Evolutionary conservation across 805 yeast species (phyloP).

Genomic region (Saccharomycopsis sp.): DNA sequence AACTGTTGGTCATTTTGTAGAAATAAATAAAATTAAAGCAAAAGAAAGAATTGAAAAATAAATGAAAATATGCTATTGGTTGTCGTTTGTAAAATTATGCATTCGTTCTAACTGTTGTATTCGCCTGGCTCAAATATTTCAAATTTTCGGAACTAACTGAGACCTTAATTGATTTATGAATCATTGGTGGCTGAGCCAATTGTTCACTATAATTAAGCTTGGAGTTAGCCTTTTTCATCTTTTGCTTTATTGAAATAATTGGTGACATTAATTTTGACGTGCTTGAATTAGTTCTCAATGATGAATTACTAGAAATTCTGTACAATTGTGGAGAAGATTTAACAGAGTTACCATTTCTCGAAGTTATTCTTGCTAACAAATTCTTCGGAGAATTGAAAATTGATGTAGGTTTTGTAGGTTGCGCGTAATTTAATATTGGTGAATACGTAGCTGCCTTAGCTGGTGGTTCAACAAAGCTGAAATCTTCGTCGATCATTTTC

Average conservation of each 20-base stretch:
- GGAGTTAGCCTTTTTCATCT: constrained; percentile 1
- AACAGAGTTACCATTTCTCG: constrained; percentile 1
- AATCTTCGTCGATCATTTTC: constrained; percentile 21
- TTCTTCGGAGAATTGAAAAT: constrained; percentile 19
- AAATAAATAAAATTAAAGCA: too few relatives aligned
- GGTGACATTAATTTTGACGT: constrained; percentile 18
- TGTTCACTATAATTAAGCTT: constrained; percentile 1
- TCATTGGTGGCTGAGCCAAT: constrained; percentile 17
- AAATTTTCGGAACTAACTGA: constrained; percentile 18
- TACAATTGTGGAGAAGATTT: constrained; percentile 17
- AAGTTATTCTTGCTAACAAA: constrained; percentile 16
- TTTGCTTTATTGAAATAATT: constrained; percentile 8
- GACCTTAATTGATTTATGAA: constrained; percentile 12
- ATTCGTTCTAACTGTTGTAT: too few relatives aligned
- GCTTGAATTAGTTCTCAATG: constrained; percentile 8
- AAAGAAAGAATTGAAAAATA: too few relatives aligned
- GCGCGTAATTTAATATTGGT: constrained; percentile 13
- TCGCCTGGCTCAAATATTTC: constrained; percentile 13
- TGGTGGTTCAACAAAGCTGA: constrained; percentile 22
- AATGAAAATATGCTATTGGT: too few relatives aligned
- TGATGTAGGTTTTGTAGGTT: constrained; percentile 10
- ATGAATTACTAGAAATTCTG: constrained; percentile 16
- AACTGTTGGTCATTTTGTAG: too few relatives aligned
- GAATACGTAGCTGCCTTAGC: constrained; percentile 13
- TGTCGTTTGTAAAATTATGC: too few relatives aligned